phyloP scores from a whole-genome alignment of 441 rosid genomes.

The Populus tomentosa region DNA sequence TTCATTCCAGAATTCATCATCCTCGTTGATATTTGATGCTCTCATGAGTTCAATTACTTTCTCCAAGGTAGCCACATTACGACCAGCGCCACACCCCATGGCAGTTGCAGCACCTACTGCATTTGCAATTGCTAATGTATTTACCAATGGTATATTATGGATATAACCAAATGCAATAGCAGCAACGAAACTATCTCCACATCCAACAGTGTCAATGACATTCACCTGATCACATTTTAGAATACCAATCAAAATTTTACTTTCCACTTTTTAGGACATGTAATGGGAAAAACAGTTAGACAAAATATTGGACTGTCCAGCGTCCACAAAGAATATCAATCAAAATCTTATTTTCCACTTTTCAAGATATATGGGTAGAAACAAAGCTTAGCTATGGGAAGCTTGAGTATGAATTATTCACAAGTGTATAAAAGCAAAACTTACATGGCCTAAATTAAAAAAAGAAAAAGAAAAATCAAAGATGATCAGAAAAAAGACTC shows the following conservation, averaged over 20 bases:
- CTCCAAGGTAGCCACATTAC: conserved; percentile 74
- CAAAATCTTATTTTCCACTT: not conserved
- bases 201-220: conserved; percentile 91
- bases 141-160: conserved; percentile 58
- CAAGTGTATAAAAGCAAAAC: not conserved
- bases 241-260: conserved; percentile 4
- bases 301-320: not conserved
- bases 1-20: conserved; percentile 55
- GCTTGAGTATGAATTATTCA: not conserved
- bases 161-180: conserved; percentile 92
- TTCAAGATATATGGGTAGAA: not conserved
- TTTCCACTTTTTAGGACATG: not conserved
- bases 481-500: not conserved
- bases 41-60: conserved; percentile 60
- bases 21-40: conserved; percentile 61
- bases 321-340: not conserved
- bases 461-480: not conserved
- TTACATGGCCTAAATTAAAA: not conserved
- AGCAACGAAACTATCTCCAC: conserved; percentile 99
- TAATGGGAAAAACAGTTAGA: not conserved
- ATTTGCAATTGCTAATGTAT: conserved; percentile 82
- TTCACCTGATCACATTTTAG: conserved; percentile 54
- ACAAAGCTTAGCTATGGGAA: not conserved
- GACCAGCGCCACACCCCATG: conserved; percentile 96
- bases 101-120: conserved; percentile 99